Percentiles rank a stretch among this genome's conserved stretches.
These are phyloP conservation scores for Xanthoconium separans DNA, from an alignment of 1,284 basidiomycete genomes.

Conservation along the genomic window DNA sequence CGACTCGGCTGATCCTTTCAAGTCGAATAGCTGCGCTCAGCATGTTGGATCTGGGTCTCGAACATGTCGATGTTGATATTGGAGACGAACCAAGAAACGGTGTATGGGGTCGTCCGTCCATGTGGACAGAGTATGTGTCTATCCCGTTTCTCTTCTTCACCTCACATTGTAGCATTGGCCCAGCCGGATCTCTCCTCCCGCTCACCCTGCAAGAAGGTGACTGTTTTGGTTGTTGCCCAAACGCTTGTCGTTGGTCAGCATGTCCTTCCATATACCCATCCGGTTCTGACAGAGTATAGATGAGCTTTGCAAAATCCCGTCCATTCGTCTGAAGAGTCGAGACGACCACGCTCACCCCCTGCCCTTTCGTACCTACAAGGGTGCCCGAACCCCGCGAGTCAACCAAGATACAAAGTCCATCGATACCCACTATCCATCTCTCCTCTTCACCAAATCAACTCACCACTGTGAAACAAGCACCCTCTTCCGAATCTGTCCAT, in stretches of 20 bases:
- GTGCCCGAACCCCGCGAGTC: neutral
- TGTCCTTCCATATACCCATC: neutral
- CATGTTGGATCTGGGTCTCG: constrained; percentile 81
- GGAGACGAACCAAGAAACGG: constrained; percentile 47
- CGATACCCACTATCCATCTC: neutral
- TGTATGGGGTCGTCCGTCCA: constrained; percentile 64
- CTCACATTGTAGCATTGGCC: constrained; percentile 54
- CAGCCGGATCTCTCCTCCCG: constrained; percentile 61
- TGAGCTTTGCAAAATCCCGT: constrained; percentile 65
- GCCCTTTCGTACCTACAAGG: constrained; percentile 3
- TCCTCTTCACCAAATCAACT: constrained; percentile 13
- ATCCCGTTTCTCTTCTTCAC: neutral
- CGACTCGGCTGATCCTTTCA: constrained; percentile 78
- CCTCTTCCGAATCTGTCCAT: constrained; percentile 17
- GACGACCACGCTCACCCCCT: constrained; percentile 46
- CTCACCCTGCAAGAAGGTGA: constrained; percentile 77
- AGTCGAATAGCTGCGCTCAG: constrained; percentile 89
- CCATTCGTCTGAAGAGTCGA: constrained; percentile 62
- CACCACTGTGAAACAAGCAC: constrained; percentile 25
- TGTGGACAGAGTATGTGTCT: constrained; percentile 75
- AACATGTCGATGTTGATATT: constrained; percentile 82
- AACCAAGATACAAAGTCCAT: neutral
- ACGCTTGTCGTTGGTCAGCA: constrained; percentile 72
- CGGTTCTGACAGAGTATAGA: constrained; percentile 41
- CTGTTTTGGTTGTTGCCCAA: constrained; percentile 81